Conservation (phyloP, 805 yeast species). For the Priceomyces fermenticarens region DNA sequence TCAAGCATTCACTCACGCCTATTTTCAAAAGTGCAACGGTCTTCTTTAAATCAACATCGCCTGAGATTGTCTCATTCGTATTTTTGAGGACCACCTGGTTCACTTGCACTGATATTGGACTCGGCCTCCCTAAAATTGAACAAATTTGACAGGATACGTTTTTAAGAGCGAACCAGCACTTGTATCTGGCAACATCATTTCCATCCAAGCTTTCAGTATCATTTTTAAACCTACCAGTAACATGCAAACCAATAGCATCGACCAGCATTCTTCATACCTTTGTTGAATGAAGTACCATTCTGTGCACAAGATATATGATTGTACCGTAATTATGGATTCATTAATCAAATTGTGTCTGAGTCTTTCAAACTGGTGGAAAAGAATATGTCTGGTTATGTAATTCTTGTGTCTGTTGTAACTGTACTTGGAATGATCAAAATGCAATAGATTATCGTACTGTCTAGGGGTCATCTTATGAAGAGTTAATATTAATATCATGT, state of each 20-base stretch:
- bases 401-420: constrained; percentile 16
- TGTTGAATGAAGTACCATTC: constrained; percentile 50
- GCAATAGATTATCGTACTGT: constrained; percentile 17
- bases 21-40: constrained; percentile 38
- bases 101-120: constrained; percentile 47
- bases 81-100: constrained; percentile 25
- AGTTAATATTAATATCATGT: constrained; percentile 43
- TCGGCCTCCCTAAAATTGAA: constrained; percentile 52
- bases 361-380: constrained; percentile 41
- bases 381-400: constrained; percentile 17
- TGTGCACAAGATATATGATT: constrained; percentile 49
- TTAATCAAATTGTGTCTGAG: constrained; percentile 45
- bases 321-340: constrained; percentile 48
- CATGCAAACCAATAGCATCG: constrained; percentile 51
- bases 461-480: constrained; percentile 34
- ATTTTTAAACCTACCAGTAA: constrained; percentile 30
- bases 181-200: constrained; percentile 31
- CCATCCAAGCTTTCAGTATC: constrained; percentile 35
- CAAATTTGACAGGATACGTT: constrained; percentile 48
- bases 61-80: constrained; percentile 13
- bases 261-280: constrained; percentile 52
- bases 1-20: constrained; percentile 48
- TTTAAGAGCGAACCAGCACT: constrained; percentile 51
- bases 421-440: constrained; percentile 16
- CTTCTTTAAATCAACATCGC: constrained; percentile 15